Evolutionary conservation across 345 rosid species (phyloP).

Genomic region (Ceriops tagal): DNA sequence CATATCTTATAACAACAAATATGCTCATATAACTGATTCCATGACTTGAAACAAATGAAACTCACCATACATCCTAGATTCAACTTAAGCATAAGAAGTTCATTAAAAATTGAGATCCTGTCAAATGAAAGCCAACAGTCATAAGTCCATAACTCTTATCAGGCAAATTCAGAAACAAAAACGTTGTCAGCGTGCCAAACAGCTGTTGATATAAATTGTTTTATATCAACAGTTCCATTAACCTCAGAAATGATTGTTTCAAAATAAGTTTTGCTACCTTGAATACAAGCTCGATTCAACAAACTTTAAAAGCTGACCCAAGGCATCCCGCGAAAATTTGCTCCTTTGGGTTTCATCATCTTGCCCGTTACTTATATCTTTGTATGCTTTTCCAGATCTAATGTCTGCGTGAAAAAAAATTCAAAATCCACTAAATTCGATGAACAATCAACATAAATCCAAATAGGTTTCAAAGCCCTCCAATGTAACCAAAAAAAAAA

Average conservation of each 20-base stretch:
- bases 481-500: too few species aligned
- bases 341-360: conserved; percentile 45
- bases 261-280: conserved; percentile 33
- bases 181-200: background rate
- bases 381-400: conserved; percentile 43
- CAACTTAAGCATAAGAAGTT: conserved; percentile 72
- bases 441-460: background rate
- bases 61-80: conserved; percentile 63
- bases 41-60: background rate
- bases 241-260: background rate
- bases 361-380: conserved; percentile 25
- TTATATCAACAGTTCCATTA: background rate
- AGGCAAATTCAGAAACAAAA: background rate
- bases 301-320: conserved; percentile 50
- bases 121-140: conserved; percentile 18
- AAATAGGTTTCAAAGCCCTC: too few species aligned
- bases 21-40: too few species aligned
- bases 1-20: background rate
- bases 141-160: conserved; percentile 1
- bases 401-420: conserved; percentile 41
- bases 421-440: conserved; percentile 7
- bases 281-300: conserved; percentile 52
- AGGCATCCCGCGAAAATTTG: conserved; percentile 53
- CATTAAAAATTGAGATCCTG: conserved; percentile 67
- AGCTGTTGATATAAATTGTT: background rate